Percentiles rank a stretch among this genome's conserved stretches.
These are phyloP conservation scores for Yamadazyma phyllophila DNA, from an alignment of 805 yeast species.

Conservation along the genomic window DNA sequence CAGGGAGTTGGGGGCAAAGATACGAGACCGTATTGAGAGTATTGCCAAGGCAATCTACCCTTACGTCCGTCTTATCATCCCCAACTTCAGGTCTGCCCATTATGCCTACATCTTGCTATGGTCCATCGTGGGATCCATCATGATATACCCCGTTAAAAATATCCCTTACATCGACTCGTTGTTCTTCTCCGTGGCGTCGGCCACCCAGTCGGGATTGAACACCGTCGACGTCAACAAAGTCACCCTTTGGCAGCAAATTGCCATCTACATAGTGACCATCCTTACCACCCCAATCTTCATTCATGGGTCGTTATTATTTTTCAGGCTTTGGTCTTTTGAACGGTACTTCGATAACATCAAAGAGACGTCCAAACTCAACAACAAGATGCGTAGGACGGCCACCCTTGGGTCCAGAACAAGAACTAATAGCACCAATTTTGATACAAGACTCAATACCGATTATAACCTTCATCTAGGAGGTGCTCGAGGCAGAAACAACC, in stretches of 20 bases:
- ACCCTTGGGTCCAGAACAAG: slow-evolving; percentile 58
- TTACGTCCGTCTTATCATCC: slow-evolving; percentile 38
- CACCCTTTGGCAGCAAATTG: slow-evolving; percentile 75
- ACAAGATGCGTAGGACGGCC: slow-evolving; percentile 77
- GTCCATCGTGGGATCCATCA: slow-evolving; percentile 65
- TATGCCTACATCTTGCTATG: slow-evolving; percentile 64
- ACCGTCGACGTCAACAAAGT: slow-evolving; percentile 68
- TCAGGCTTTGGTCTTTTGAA: slow-evolving; percentile 88
- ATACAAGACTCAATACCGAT: slow-evolving; percentile 12
- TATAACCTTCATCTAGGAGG: slow-evolving; percentile 32
- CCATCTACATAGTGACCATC: slow-evolving; percentile 58
- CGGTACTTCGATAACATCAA: slow-evolving; percentile 81
- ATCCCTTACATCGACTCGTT: slow-evolving; percentile 72
- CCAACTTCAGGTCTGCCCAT: slow-evolving; percentile 63
- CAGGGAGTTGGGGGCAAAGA: background rate
- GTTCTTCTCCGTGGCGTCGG: slow-evolving; percentile 71
- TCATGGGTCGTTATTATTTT: slow-evolving; percentile 71
- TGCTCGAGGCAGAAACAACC: too few relatives aligned
- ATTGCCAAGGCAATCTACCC: slow-evolving; percentile 25
- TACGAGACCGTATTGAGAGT: background rate
- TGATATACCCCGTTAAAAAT: slow-evolving; percentile 74
- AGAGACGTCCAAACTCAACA: slow-evolving; percentile 71
- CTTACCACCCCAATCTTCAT: slow-evolving; percentile 86
- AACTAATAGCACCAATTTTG: slow-evolving; percentile 22
- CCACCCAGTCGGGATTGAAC: slow-evolving; percentile 91